Evolutionary conservation across 2,329 filamentous ascomycete species (phyloP), one percentile per base, ranked within the genome.

Genomic region (Shiraia sp.): DNA sequence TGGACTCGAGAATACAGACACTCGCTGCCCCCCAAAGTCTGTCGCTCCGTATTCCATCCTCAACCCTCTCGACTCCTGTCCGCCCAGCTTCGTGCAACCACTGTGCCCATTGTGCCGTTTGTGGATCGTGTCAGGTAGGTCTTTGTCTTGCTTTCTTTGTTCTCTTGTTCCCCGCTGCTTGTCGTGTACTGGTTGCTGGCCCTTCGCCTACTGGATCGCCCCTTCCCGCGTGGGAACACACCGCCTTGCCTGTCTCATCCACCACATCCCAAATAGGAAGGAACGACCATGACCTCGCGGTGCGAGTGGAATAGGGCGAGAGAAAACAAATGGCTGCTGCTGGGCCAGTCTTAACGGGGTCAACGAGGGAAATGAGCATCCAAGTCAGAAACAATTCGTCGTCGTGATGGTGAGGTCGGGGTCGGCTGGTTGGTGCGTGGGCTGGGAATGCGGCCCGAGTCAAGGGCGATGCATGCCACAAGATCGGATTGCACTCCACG

Each of bases 31-130:
- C 59, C 39, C 44, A n/a, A n/a, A n/a, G 52, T 70, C 50, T 69
- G 67, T 69, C 68, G 70, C 72, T 71, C 66, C 66, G 53, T 65
- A 63, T 59, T 66, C 68, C 68, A 66, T 61, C 31, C 43, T 42
- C 51, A 27, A 40, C 25, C 49, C 48, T n/a, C n/a, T n/a, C 50
- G 46, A 49, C 57, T 54, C 45, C 51, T 55, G 54, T 45, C 51
- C 43, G 46, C 51, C 48, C 54, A 55, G 57, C 56, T 52, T 62
- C 50, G 58, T 61, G 58, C 46, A 49, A 45, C 45, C 42, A n/a
- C 45, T 45, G 48, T 53, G 31, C 45, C 44, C 42, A 34, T 44
- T 53, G 49, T 54, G 36, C 44, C 50, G 49, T 54, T 41, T 49
- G 44, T 36, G 46, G 45, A 50, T 51, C 49, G 47, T 56, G 40